Evolutionary conservation across 352 stramenopile genomes (phyloP).

Genomic region (Chrysophaeum taylorii): DNA sequence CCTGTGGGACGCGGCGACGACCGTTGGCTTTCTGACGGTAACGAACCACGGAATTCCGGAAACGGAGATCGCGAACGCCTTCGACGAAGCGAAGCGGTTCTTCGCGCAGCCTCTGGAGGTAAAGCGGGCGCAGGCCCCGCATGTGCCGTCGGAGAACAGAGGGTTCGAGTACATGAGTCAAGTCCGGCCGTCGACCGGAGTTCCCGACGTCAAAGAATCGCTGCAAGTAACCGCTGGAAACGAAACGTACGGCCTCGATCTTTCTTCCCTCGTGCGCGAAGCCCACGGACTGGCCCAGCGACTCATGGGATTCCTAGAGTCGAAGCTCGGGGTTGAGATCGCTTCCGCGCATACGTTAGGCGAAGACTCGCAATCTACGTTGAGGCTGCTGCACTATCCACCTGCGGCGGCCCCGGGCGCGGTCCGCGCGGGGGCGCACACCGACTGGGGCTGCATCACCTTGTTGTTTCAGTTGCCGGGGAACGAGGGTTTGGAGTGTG

Average conservation of each 20-base stretch:
- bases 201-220: slow-evolving; percentile 36
- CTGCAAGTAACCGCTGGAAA: slow-evolving; percentile 37
- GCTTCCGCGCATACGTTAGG: slow-evolving; percentile 30
- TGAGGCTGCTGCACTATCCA: slow-evolving; percentile 38
- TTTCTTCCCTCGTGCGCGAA: slow-evolving; percentile 11
- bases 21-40: slow-evolving; percentile 41
- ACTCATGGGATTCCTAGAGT: slow-evolving; percentile 30
- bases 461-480: slow-evolving; percentile 34
- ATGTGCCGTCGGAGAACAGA: slow-evolving; percentile 25
- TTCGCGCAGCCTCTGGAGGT: slow-evolving; percentile 26
- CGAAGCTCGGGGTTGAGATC: slow-evolving; percentile 24
- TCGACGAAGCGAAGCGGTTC: slow-evolving; percentile 29
- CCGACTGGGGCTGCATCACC: slow-evolving; percentile 38
- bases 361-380: slow-evolving; percentile 34
- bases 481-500: slow-evolving; percentile 36
- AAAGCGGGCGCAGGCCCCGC: slow-evolving; percentile 26
- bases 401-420: slow-evolving; percentile 9
- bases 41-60: slow-evolving; percentile 37
- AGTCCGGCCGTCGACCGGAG: slow-evolving; percentile 24
- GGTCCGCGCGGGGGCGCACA: slow-evolving; percentile 34
- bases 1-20: slow-evolving; percentile 33
- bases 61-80: slow-evolving; percentile 26
- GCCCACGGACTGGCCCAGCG: not conserved
- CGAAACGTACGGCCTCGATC: slow-evolving; percentile 14
- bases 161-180: slow-evolving; percentile 38